A percentile compares a stretch with the other conserved stretches of the same genome.
These are phyloP conservation scores for Gossypium stocksii DNA, from an alignment of 345 rosid species.

Conservation along the genomic window DNA sequence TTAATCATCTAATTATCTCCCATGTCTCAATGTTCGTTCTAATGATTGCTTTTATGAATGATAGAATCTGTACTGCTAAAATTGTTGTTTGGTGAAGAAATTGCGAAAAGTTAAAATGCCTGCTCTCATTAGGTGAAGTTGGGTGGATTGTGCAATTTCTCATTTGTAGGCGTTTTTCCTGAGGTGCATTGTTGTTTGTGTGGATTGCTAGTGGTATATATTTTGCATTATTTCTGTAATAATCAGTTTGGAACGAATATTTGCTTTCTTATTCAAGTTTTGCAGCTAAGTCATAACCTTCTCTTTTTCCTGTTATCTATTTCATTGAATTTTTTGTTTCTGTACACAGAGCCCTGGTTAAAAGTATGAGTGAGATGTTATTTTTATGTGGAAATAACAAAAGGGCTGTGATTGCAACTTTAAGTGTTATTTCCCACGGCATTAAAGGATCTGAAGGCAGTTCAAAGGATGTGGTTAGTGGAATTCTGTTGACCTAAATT, in stretches of 20 bases:
- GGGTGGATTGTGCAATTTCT: not conserved
- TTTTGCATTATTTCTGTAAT: not conserved
- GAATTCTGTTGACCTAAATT: constrained; percentile 2
- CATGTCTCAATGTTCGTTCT: not conserved
- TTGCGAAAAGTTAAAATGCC: not conserved
- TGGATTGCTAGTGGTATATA: not conserved
- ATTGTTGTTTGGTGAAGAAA: not conserved
- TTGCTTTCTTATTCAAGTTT: not conserved
- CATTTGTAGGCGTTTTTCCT: not conserved
- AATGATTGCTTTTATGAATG: not conserved
- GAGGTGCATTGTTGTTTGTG: not conserved
- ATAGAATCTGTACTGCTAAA: not conserved
- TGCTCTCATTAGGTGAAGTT: not conserved
- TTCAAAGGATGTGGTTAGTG: constrained; percentile 54
- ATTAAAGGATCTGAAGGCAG: constrained; percentile 30
- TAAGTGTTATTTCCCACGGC: constrained; percentile 29
- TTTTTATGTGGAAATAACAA: constrained; percentile 75
- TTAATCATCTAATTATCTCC: not conserved
- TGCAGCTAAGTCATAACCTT: not conserved
- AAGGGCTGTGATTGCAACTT: constrained; percentile 63
- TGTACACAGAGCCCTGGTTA: constrained; percentile 67
- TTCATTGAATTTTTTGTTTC: not conserved
- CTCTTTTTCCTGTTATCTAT: not conserved
- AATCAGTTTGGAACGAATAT: not conserved
- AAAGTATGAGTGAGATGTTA: constrained; percentile 91